Conservation (phyloP, 257 asterid species). For the Gentiana macrophylla region DNA sequence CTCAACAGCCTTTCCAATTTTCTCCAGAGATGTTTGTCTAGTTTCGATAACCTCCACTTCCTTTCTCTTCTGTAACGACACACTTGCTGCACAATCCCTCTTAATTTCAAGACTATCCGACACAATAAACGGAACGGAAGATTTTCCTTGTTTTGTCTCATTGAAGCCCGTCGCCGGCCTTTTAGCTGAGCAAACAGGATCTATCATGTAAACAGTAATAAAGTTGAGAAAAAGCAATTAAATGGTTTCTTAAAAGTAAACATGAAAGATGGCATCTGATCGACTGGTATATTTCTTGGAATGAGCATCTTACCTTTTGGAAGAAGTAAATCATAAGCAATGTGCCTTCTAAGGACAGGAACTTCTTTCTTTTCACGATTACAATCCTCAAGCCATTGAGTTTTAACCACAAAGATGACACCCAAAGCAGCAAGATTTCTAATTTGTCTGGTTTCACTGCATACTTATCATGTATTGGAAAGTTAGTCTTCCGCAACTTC, state of each 20-base stretch:
- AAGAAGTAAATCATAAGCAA: slow-evolving; percentile 76
- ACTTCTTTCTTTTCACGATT: slow-evolving; percentile 57
- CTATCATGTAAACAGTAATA: slow-evolving; percentile 24
- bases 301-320: slow-evolving; percentile 54
- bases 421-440: slow-evolving; percentile 77
- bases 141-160: slow-evolving; percentile 34
- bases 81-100: slow-evolving; percentile 24
- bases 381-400: slow-evolving; percentile 91
- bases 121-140: slow-evolving; percentile 25
- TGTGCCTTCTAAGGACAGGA: slow-evolving; percentile 67
- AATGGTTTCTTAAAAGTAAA: background rate
- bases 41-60: slow-evolving; percentile 16
- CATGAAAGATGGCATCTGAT: background rate
- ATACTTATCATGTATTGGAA: slow-evolving; percentile 17
- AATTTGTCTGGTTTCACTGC: slow-evolving; percentile 81
- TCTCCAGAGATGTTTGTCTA: slow-evolving; percentile 10
- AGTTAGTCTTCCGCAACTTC: background rate
- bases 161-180: slow-evolving; percentile 23
- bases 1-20: slow-evolving; percentile 11
- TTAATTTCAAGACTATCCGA: slow-evolving; percentile 17
- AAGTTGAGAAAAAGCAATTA: slow-evolving; percentile 5
- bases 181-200: slow-evolving; percentile 35
- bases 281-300: background rate
- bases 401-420: slow-evolving; percentile 58
- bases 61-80: slow-evolving; percentile 26